These are phyloP conservation scores for Candida ipomoeae DNA, from an alignment of 805 yeast species.

Conservation along the genomic window DNA sequence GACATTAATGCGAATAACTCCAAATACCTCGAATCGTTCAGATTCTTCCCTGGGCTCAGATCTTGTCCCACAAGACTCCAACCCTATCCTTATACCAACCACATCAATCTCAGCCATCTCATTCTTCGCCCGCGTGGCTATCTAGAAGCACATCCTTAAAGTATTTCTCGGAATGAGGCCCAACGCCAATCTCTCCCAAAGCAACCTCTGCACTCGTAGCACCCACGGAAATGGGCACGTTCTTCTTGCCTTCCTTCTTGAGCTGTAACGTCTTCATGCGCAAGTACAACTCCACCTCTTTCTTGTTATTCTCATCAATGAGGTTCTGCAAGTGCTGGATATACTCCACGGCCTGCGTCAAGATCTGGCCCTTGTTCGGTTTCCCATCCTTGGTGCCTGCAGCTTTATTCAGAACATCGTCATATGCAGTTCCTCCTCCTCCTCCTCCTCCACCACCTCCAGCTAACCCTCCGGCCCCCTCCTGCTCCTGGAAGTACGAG, in stretches of 20 bases:
- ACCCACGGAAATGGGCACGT: conserved; percentile 38
- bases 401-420: conserved; percentile 11
- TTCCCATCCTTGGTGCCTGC: conserved; percentile 76
- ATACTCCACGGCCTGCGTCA: conserved; percentile 72
- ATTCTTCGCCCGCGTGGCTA: not conserved
- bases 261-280: conserved; percentile 53
- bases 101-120: not conserved
- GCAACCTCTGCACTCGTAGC: conserved; percentile 78
- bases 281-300: conserved; percentile 69
- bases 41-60: too few species aligned
- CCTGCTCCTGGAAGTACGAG: conserved; percentile 29
- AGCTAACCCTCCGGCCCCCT: conserved; percentile 18
- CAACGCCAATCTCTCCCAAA: conserved; percentile 75
- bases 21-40: too few species aligned
- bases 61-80: too few species aligned
- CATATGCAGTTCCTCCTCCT: not conserved
- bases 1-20: not conserved
- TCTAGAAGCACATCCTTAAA: conserved; percentile 17
- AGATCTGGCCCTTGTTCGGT: conserved; percentile 79
- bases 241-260: conserved; percentile 36
- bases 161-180: conserved; percentile 56
- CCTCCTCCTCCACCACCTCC: conserved; percentile 14
- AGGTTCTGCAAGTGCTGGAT: conserved; percentile 61
- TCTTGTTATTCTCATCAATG: conserved; percentile 74
- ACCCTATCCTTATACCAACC: too few species aligned